A percentile compares a stretch with the other conserved stretches of the same genome.
These are phyloP conservation scores for Oryza meyeriana DNA, from an alignment of 176 grass and related monocot genomes.

Conservation along the genomic window DNA sequence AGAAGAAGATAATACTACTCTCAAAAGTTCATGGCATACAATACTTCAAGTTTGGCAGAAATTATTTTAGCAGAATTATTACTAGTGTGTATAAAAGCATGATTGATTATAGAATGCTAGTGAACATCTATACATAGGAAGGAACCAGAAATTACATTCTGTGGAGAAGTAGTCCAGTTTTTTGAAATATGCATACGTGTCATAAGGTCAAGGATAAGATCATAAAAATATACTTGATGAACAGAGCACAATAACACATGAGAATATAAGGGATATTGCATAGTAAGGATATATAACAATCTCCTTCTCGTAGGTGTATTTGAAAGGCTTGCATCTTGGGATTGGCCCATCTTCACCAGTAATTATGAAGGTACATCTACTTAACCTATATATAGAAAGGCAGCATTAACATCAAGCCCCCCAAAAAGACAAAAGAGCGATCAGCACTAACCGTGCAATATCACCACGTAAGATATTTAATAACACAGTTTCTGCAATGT, in stretches of 20 bases:
- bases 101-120: neutral
- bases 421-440: neutral
- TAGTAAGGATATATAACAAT: conserved; percentile 98
- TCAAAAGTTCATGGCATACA: neutral
- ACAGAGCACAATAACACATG: conserved; percentile 6
- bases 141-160: conserved; percentile 67
- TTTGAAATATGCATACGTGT: conserved; percentile 96
- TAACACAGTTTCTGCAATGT: conserved; percentile 96
- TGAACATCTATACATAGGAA: neutral
- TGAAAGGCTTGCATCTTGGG: conserved; percentile 98
- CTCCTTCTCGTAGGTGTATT: conserved; percentile 97
- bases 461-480: conserved; percentile 97
- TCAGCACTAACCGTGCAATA: conserved; percentile 73
- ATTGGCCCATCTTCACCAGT: conserved; percentile 99
- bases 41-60: neutral
- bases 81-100: neutral
- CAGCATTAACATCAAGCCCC: conserved; percentile 10
- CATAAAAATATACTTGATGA: conserved; percentile 3
- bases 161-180: conserved; percentile 99
- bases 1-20: neutral
- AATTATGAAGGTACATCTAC: conserved; percentile 89
- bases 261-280: conserved; percentile 23
- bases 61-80: neutral
- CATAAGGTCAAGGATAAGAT: conserved; percentile 54
- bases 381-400: conserved; percentile 80